Conservation (phyloP, 805 yeast species). For the Debaryomyces castellii region DNA sequence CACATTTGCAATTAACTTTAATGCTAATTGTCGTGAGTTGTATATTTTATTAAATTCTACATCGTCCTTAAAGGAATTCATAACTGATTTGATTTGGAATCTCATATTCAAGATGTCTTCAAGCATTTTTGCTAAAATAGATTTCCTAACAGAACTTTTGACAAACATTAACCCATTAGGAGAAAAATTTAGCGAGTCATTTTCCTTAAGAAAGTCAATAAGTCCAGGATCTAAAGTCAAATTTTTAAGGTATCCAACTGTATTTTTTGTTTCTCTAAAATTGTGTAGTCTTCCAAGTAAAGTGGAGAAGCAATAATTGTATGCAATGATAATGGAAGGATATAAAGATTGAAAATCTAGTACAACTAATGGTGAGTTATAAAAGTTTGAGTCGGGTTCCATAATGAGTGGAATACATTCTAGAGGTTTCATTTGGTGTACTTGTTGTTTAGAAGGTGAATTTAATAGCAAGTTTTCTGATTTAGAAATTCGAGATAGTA, state of each 20-base stretch:
- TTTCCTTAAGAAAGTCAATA: slow-evolving; percentile 48
- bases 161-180: slow-evolving; percentile 89
- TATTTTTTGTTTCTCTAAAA: slow-evolving; percentile 46
- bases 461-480: slow-evolving; percentile 68
- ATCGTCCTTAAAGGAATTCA: slow-evolving; percentile 50
- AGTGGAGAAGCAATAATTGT: slow-evolving; percentile 83
- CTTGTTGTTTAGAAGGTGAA: slow-evolving; percentile 80
- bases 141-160: slow-evolving; percentile 61
- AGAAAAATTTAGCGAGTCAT: slow-evolving; percentile 57
- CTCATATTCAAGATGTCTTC: slow-evolving; percentile 80
- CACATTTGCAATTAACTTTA: slow-evolving; percentile 89
- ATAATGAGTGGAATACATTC: slow-evolving; percentile 87
- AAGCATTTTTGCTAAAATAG: slow-evolving; percentile 80
- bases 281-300: slow-evolving; percentile 62
- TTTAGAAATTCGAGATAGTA: slow-evolving; percentile 71
- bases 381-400: slow-evolving; percentile 87
- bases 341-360: slow-evolving; percentile 91
- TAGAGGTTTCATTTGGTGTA: slow-evolving; percentile 78
- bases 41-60: slow-evolving; percentile 53
- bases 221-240: slow-evolving; percentile 53
- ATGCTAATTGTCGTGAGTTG: slow-evolving; percentile 78
- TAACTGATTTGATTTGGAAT: slow-evolving; percentile 72
- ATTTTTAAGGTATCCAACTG: slow-evolving; percentile 54
- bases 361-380: slow-evolving; percentile 86
- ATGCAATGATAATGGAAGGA: slow-evolving; percentile 90